These are phyloP conservation scores for Cubamyces sp. DNA, from an alignment of 768 basidiomycete species.

Conservation along the genomic window DNA sequence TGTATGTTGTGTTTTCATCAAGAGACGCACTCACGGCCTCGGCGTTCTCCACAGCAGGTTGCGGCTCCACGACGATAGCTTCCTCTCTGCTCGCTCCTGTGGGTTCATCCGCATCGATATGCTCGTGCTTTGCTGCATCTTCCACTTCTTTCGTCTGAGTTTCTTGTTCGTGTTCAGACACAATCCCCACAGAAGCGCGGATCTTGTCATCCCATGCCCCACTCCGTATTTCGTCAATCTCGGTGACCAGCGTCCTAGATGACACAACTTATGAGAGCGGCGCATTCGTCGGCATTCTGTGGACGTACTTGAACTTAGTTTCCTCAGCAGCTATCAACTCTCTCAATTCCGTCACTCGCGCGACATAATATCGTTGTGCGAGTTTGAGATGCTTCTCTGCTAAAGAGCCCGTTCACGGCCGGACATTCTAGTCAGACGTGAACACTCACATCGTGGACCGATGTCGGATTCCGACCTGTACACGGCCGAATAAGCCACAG, in stretches of 20 bases:
- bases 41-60: not conserved
- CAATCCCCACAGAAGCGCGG: constrained; percentile 23
- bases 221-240: constrained; percentile 76
- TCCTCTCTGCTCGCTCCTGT: not conserved
- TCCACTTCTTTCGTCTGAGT: not conserved
- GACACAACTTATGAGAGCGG: no score
- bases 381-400: constrained; percentile 69
- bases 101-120: not conserved
- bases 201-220: constrained; percentile 67
- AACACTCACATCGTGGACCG: constrained; percentile 50
- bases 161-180: not conserved
- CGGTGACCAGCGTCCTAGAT: constrained; percentile 62
- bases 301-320: constrained; percentile 70
- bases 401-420: constrained; percentile 35
- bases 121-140: not conserved
- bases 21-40: not conserved
- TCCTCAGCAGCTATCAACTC: constrained; percentile 76
- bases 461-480: constrained; percentile 53
- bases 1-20: no score
- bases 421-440: not conserved
- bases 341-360: constrained; percentile 72
- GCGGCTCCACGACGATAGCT: not conserved
- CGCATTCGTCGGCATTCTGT: not conserved
- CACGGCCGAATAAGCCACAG: not conserved
- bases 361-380: constrained; percentile 74